phyloP scores from a whole-genome alignment of 768 basidiomycete genomes.

The Lactifluus volemus region DNA sequence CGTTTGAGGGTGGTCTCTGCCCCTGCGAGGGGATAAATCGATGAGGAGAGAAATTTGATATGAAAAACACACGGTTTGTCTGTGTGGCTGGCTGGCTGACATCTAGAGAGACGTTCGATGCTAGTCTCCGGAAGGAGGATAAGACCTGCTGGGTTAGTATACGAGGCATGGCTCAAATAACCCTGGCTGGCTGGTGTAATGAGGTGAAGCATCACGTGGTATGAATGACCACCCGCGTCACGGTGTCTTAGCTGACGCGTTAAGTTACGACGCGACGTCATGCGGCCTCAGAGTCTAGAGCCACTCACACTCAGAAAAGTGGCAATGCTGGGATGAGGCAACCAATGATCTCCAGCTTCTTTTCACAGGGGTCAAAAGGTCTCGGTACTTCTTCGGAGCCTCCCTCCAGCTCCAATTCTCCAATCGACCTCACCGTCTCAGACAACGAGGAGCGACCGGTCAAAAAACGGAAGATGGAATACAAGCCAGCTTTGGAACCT shows the following conservation, averaged over 20 bases:
- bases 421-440: slow-evolving; percentile 18
- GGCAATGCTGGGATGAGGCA: slow-evolving; percentile 14
- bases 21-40: slow-evolving; percentile 36
- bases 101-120: neutral
- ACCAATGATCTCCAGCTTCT: slow-evolving; percentile 15
- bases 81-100: slow-evolving; percentile 46
- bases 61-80: slow-evolving; percentile 49
- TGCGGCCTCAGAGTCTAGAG: neutral
- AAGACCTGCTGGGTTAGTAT: neutral
- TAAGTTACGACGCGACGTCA: neutral
- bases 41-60: neutral
- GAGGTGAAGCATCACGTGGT: neutral
- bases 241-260: no score
- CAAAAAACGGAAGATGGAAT: slow-evolving; percentile 11
- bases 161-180: neutral
- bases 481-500: neutral
- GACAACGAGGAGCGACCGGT: slow-evolving; percentile 10
- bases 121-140: neutral
- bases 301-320: neutral
- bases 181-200: no score
- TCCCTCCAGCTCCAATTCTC: slow-evolving; percentile 3
- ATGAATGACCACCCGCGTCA: neutral
- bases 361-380: neutral
- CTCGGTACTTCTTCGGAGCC: neutral
- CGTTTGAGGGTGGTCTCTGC: slow-evolving; percentile 81